Evolutionary conservation across 1,284 basidiomycete species (phyloP).

Genomic region (Boletus semigastroideus): DNA sequence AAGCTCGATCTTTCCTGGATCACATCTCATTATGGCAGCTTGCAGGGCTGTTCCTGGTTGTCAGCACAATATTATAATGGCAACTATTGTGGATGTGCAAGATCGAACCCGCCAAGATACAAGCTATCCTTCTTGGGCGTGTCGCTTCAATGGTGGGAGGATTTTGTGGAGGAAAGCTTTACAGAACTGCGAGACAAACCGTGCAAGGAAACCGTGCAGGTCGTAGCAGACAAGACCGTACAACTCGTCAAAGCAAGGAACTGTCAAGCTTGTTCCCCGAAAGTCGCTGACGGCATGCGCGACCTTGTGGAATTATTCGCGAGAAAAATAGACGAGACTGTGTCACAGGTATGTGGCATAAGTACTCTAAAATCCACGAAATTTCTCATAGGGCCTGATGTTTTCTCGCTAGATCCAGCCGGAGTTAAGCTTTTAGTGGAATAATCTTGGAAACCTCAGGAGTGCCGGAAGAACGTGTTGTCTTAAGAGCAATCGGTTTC

Average conservation of each 20-base stretch:
- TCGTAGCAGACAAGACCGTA: background rate
- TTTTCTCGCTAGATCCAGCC: background rate
- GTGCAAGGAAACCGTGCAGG: background rate
- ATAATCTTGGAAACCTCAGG: background rate
- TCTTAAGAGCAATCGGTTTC: too few species aligned
- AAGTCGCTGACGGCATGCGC: slow-evolving; percentile 1
- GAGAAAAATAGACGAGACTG: too few species aligned
- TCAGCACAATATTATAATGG: too few species aligned
- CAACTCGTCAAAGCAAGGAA: background rate
- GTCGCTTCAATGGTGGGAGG: slow-evolving; percentile 16
- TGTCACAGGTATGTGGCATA: too few species aligned
- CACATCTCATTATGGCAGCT: background rate
- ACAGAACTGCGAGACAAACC: background rate
- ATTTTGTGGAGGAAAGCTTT: background rate
- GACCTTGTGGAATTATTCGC: slow-evolving; percentile 2
- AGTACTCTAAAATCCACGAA: background rate
- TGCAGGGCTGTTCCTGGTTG: background rate
- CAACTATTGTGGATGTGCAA: too few species aligned
- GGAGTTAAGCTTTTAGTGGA: slow-evolving; percentile 1
- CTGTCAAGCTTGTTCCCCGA: slow-evolving; percentile 9
- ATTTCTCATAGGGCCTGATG: too few species aligned
- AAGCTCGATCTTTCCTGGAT: background rate
- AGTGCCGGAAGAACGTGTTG: too few species aligned
- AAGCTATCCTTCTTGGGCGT: background rate
- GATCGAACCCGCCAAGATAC: background rate